Conservation (phyloP, 2,329 filamentous ascomycete genomes). For the Exserohilum rostratum region DNA sequence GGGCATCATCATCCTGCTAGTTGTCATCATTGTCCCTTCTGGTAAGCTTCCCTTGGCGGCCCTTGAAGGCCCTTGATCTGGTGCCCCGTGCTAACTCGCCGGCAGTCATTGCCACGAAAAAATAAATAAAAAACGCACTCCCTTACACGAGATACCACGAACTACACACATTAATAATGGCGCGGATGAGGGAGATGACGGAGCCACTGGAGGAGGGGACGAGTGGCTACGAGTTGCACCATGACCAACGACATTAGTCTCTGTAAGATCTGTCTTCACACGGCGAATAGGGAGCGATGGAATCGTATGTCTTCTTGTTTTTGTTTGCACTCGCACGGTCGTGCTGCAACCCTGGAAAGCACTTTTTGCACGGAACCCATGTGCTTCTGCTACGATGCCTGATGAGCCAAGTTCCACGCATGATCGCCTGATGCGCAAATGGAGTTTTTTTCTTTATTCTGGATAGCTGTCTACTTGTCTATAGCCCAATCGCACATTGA, state of each 20-base stretch:
- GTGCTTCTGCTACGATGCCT: conserved; percentile 32
- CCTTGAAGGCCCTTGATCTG: too few relatives aligned
- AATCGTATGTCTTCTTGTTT: conserved; percentile 42
- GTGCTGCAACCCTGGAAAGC: conserved; percentile 32
- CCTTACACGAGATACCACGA: conserved; percentile 34
- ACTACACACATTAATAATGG: conserved; percentile 42
- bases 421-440: conserved; percentile 42
- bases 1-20: conserved; percentile 87
- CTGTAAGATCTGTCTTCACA: conserved; percentile 43
- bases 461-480: conserved; percentile 28
- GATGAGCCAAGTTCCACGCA: conserved; percentile 29
- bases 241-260: conserved; percentile 31
- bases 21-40: conserved; percentile 92
- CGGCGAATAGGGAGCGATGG: conserved; percentile 46
- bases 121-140: conserved; percentile 22
- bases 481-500: conserved; percentile 21
- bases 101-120: conserved; percentile 36
- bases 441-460: conserved; percentile 37
- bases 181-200: conserved; percentile 27
- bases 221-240: conserved; percentile 34
- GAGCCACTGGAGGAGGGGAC: conserved; percentile 23
- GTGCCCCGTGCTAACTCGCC: conserved; percentile 15
- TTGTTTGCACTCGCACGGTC: conserved; percentile 43
- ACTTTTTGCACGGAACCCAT: conserved; percentile 18
- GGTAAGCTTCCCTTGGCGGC: conserved; percentile 63